Evolutionary conservation across 805 yeast species (phyloP).

Genomic region (Starmera pachycereana): DNA sequence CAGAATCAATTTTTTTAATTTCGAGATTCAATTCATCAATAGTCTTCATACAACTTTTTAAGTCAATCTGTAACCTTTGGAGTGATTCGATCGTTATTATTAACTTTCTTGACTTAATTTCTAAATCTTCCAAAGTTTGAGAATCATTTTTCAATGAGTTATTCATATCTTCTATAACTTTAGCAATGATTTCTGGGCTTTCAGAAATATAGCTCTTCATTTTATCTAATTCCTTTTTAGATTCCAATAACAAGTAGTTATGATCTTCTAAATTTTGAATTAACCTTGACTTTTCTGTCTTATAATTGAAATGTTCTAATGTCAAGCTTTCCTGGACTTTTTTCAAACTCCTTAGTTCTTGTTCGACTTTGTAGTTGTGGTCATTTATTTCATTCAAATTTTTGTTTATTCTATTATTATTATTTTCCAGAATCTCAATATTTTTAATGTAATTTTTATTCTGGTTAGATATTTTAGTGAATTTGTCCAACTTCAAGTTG

Average conservation of each 20-base stretch:
- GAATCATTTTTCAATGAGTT: constrained; percentile 32
- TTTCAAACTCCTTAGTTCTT: constrained; percentile 50
- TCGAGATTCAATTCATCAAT: constrained; percentile 14
- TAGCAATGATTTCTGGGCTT: constrained; percentile 44
- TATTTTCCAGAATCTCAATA: constrained; percentile 23
- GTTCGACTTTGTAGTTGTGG: constrained; percentile 48
- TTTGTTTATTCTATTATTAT: constrained; percentile 16
- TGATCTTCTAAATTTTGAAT: constrained; percentile 52
- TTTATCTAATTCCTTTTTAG: constrained; percentile 48
- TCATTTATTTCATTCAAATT: constrained; percentile 33
- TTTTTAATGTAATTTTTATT: constrained; percentile 27
- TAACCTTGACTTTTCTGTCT: constrained; percentile 47
- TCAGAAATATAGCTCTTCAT: constrained; percentile 50
- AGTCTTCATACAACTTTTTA: constrained; percentile 11
- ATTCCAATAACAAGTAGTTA: constrained; percentile 44
- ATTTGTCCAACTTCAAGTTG: constrained; percentile 37
- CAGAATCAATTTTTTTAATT: constrained; percentile 7
- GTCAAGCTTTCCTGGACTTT: constrained; percentile 52
- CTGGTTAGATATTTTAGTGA: constrained; percentile 31
- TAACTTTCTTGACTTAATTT: constrained; percentile 38
- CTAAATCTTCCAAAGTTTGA: constrained; percentile 28
- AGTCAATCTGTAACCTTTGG: constrained; percentile 20
- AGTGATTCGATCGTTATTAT: constrained; percentile 49
- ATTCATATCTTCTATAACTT: constrained; percentile 43
- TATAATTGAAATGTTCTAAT: constrained; percentile 52